phyloP scores from a whole-genome alignment of 2,329 filamentous ascomycete species.

The Fusarium liriodendri region DNA sequence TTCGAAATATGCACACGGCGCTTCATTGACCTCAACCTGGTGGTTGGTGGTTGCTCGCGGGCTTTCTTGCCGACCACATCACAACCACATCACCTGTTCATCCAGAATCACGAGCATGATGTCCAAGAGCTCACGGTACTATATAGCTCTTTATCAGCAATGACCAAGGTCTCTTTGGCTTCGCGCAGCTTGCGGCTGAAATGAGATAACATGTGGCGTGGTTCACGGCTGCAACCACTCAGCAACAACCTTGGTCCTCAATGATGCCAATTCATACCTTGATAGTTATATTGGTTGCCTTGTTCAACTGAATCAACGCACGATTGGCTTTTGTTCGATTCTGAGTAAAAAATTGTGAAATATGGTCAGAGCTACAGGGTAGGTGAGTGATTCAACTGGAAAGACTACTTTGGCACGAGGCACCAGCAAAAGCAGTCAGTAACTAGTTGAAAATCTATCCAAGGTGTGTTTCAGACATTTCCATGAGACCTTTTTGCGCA shows the following conservation, averaged over 20 bases:
- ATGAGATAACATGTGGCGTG: neutral
- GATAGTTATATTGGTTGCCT: too few relatives aligned
- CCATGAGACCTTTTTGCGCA: too few relatives aligned
- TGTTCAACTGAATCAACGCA: neutral
- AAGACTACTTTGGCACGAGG: too few relatives aligned
- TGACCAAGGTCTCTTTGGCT: neutral
- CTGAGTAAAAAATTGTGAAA: neutral
- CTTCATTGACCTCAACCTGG: neutral
- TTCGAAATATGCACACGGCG: neutral
- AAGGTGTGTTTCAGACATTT: rapidly evolving
- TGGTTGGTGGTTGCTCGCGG: neutral
- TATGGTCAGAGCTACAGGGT: neutral
- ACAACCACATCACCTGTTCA: neutral
- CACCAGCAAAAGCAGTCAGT: too few relatives aligned
- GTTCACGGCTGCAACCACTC: neutral
- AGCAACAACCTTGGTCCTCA: neutral
- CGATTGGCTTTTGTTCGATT: neutral
- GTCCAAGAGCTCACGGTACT: neutral
- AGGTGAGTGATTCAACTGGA: neutral
- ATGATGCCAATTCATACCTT: neutral
- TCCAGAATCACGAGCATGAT: neutral
- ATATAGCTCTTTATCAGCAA: neutral
- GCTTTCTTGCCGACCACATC: neutral
- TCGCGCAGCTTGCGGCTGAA: neutral
- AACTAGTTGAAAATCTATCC: too few relatives aligned